These are phyloP conservation scores for Hypoxylon sp. DNA, from an alignment of 2,329 filamentous ascomycete species.

Conservation along the genomic window DNA sequence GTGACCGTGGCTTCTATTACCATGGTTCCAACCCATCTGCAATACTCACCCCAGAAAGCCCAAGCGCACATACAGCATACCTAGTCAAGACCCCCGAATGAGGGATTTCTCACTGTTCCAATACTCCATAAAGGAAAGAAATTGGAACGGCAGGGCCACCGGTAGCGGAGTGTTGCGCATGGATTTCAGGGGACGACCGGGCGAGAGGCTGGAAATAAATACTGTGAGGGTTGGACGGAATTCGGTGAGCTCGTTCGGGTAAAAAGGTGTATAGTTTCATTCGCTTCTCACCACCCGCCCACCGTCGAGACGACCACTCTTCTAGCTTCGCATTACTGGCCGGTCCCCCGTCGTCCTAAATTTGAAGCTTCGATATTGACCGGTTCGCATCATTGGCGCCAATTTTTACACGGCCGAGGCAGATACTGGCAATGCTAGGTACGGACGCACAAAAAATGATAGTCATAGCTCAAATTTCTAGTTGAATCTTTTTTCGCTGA, in stretches of 20 bases:
- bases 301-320: slow-evolving; percentile 16
- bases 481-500: slow-evolving; percentile 40
- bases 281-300: slow-evolving; percentile 32
- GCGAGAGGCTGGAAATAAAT: slow-evolving; percentile 18
- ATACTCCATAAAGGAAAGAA: slow-evolving; percentile 32
- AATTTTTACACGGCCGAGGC: slow-evolving; percentile 1
- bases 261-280: slow-evolving; percentile 37
- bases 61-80: slow-evolving; percentile 19
- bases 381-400: background rate
- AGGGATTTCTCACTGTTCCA: slow-evolving; percentile 35
- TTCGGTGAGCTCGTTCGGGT: slow-evolving; percentile 40
- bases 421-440: slow-evolving; percentile 16
- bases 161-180: slow-evolving; percentile 27
- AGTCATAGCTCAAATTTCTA: slow-evolving; percentile 15
- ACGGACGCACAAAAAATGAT: slow-evolving; percentile 22
- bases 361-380: slow-evolving; percentile 24
- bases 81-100: slow-evolving; percentile 24
- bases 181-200: slow-evolving; percentile 21
- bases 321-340: slow-evolving; percentile 31
- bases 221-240: slow-evolving; percentile 9
- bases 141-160: slow-evolving; percentile 12
- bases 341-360: background rate
- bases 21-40: slow-evolving; percentile 26
- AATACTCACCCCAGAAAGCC: background rate
- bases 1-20: slow-evolving; percentile 28